Evolutionary conservation across 176 grass and related monocot species (phyloP).

Genomic region (Lolium rigidum): DNA sequence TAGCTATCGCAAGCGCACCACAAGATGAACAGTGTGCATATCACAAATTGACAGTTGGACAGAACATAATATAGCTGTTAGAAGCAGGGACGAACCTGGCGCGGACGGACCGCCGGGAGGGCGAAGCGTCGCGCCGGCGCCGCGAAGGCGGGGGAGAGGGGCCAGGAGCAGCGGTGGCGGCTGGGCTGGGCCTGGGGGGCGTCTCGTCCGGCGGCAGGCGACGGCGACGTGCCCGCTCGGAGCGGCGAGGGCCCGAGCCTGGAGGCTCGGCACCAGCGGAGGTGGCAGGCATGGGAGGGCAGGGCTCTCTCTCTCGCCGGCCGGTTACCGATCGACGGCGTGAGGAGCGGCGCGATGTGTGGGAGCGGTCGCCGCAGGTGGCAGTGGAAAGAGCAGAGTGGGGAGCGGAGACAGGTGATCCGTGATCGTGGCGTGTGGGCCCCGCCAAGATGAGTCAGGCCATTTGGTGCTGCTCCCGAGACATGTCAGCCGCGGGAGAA

Average conservation of each 20-base stretch:
- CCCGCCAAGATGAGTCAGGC: too few species aligned
- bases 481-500: too few species aligned
- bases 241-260: slow-evolving; percentile 18
- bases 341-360: background rate
- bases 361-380: background rate
- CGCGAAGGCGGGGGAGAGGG: background rate
- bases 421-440: background rate
- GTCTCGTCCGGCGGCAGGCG: background rate
- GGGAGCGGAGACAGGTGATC: background rate
- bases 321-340: background rate
- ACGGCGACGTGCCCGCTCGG: background rate
- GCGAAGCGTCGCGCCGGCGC: background rate
- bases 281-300: background rate
- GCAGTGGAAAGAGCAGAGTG: background rate
- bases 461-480: too few species aligned
- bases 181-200: background rate
- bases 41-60: background rate
- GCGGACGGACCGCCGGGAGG: background rate
- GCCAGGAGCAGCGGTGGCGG: background rate
- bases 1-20: background rate
- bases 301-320: background rate
- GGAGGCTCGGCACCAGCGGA: background rate
- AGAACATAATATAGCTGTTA: too few species aligned
- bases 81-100: slow-evolving; percentile 7
- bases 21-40: background rate